Conservation (phyloP, 768 basidiomycete species). For the Tulasnella sp. region DNA sequence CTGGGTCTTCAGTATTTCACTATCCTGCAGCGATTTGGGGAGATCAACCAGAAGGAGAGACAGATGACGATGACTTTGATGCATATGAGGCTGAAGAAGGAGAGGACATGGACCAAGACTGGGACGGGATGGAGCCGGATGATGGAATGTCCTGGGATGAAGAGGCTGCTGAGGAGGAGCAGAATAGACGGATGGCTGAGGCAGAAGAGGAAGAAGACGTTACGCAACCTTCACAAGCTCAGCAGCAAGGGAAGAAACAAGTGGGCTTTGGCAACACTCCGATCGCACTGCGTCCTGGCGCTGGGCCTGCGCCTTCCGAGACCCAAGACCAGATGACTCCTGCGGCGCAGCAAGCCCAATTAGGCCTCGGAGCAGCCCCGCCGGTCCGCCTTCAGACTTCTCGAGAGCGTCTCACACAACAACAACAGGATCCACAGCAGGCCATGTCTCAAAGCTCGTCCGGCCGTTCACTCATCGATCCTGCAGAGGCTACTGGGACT, state of each 20-base stretch:
- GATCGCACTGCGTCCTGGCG: not conserved
- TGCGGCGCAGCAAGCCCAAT: slow-evolving; percentile 19
- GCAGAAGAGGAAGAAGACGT: not conserved
- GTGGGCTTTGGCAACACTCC: not conserved
- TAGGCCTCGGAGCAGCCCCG: slow-evolving; percentile 22
- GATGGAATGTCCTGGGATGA: slow-evolving; percentile 90
- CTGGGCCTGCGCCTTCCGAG: not conserved
- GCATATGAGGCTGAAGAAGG: slow-evolving; percentile 30
- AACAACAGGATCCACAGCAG: slow-evolving; percentile 9
- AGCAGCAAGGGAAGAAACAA: slow-evolving; percentile 2
- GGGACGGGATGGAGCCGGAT: slow-evolving; percentile 44
- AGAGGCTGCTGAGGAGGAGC: slow-evolving; percentile 42
- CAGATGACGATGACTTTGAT: slow-evolving; percentile 56
- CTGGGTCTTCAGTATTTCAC: slow-evolving; percentile 51
- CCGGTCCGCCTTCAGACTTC: slow-evolving; percentile 36
- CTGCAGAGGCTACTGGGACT: slow-evolving; percentile 59
- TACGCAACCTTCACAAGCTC: not conserved
- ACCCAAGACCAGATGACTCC: slow-evolving; percentile 15
- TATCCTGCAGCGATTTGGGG: slow-evolving; percentile 76
- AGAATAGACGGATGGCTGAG: slow-evolving; percentile 19
- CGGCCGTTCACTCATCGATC: slow-evolving; percentile 39
- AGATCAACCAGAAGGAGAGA: slow-evolving; percentile 53
- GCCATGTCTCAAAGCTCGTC: not conserved
- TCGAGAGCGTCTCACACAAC: slow-evolving; percentile 34
- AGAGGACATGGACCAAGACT: slow-evolving; percentile 61